phyloP scores from a whole-genome alignment of 75 land plant genomes.

The Picea glauca region DNA sequence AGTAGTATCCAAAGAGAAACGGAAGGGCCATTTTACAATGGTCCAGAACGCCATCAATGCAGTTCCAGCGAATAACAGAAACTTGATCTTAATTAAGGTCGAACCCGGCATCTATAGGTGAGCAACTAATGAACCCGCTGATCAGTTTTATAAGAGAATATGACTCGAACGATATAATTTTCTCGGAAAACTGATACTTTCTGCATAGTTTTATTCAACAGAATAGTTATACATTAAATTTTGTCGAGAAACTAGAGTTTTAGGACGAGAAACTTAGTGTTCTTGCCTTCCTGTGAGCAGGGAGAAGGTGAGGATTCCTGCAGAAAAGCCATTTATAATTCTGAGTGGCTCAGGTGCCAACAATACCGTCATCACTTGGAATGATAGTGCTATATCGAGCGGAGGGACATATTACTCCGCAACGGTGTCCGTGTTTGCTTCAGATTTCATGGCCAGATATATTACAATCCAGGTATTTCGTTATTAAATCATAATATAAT shows the following conservation, averaged over 20 bases:
- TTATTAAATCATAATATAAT: no score
- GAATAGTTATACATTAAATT: no score
- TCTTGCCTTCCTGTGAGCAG: constrained; percentile 2
- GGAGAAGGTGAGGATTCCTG: constrained; percentile 31
- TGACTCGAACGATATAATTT: no score
- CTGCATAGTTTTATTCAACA: no score
- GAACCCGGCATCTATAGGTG: constrained; percentile 16
- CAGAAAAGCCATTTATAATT: constrained; percentile 31
- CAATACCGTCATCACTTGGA: constrained; percentile 21
- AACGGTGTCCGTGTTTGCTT: constrained; percentile 29
- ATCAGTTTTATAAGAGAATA: no score
- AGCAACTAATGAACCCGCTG: no score
- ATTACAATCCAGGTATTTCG: constrained; percentile 35
- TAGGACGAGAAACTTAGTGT: no score
- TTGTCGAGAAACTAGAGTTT: no score
- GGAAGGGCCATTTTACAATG: constrained; percentile 11
- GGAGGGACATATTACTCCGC: constrained; percentile 28
- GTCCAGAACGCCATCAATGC: constrained; percentile 23
- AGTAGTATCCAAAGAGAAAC: background rate
- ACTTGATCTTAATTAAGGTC: constrained; percentile 7
- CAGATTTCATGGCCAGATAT: constrained; percentile 38
- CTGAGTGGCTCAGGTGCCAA: constrained; percentile 31
- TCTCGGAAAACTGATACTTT: no score
- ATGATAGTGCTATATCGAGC: constrained; percentile 18
- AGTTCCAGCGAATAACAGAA: constrained; percentile 6